phyloP scores from a whole-genome alignment of 345 rosid genomes.

The Euphorbia lathyris region DNA sequence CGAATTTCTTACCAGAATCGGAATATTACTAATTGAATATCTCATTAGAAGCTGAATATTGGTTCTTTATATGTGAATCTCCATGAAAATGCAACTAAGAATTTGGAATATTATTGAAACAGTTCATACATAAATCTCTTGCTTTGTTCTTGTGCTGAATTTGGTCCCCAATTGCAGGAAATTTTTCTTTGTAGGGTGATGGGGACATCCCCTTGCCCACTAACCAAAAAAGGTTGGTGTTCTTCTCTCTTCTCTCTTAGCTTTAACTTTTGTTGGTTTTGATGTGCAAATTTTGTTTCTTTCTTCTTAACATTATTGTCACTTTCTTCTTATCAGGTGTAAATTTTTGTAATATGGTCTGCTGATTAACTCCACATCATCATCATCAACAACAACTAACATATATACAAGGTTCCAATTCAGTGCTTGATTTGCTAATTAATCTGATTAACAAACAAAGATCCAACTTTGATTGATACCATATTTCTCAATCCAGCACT shows the following conservation, averaged over 20 bases:
- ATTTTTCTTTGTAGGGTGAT: constrained; percentile 55
- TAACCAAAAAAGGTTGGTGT: constrained; percentile 57
- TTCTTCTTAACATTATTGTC: constrained; percentile 17
- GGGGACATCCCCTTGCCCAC: constrained; percentile 75
- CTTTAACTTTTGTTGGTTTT: constrained; percentile 42
- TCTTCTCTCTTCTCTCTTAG: constrained; percentile 33
- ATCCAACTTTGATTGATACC: too few species aligned
- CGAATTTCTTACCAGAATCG: constrained; percentile 26
- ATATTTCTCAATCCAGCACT: too few species aligned
- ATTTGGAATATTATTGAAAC: constrained; percentile 24
- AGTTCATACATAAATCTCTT: constrained; percentile 18
- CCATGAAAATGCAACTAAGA: constrained; percentile 15
- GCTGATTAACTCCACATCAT: constrained; percentile 32
- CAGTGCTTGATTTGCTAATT: constrained; percentile 14
- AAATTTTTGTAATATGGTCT: constrained; percentile 37
- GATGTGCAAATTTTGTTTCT: constrained; percentile 27
- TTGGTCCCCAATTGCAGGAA: constrained; percentile 60
- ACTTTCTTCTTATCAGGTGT: constrained; percentile 48
- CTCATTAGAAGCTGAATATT: constrained; percentile 29
- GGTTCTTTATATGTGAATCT: constrained; percentile 27
- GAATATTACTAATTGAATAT: constrained; percentile 20
- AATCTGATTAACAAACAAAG: constrained; percentile 19
- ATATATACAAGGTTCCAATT: constrained; percentile 24
- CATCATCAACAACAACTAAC: constrained; percentile 19
- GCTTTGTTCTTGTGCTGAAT: constrained; percentile 28